phyloP scores from a whole-genome alignment of 768 basidiomycete species.

The Crucibulum laeve region DNA sequence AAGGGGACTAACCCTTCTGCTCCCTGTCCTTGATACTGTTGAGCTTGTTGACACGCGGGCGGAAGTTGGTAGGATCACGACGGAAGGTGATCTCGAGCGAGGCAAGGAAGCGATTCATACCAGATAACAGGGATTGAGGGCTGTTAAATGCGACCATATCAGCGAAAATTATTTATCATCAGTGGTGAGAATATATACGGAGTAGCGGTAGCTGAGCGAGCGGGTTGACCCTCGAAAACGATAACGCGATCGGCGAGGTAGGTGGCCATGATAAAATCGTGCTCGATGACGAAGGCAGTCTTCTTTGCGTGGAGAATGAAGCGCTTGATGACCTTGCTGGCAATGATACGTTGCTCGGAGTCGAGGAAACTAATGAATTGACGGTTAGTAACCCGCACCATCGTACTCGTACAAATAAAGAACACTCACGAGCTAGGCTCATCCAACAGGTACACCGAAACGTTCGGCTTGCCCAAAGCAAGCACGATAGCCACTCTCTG shows the following conservation, averaged over 20 bases:
- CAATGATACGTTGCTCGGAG: conserved; percentile 98
- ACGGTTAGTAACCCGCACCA: background rate
- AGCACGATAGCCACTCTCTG: conserved; percentile 97
- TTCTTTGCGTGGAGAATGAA: conserved; percentile 97
- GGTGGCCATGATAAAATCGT: conserved; percentile 99
- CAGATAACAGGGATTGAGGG: conserved; percentile 90
- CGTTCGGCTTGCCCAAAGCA: conserved; percentile 85
- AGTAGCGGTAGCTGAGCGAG: conserved; percentile 83
- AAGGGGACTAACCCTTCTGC: conserved; percentile 61
- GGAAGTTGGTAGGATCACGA: conserved; percentile 92
- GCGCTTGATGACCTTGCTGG: conserved; percentile 96
- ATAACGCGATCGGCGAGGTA: conserved; percentile 98
- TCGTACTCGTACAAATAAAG: background rate
- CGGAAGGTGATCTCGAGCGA: conserved; percentile 97
- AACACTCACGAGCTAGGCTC: conserved; percentile 74
- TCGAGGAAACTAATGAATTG: conserved; percentile 80
- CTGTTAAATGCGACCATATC: conserved; percentile 30
- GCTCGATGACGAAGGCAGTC: conserved; percentile 98
- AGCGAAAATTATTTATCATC: background rate
- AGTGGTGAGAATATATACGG: conserved; percentile 50
- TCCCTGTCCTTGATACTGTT: conserved; percentile 85
- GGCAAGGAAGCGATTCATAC: conserved; percentile 97
- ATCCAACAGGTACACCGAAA: conserved; percentile 90
- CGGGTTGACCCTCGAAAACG: conserved; percentile 86
- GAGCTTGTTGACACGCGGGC: conserved; percentile 83